Evolutionary conservation across 2,329 filamentous ascomycete species (phyloP).

Genomic region (Lecanicillium sp.): DNA sequence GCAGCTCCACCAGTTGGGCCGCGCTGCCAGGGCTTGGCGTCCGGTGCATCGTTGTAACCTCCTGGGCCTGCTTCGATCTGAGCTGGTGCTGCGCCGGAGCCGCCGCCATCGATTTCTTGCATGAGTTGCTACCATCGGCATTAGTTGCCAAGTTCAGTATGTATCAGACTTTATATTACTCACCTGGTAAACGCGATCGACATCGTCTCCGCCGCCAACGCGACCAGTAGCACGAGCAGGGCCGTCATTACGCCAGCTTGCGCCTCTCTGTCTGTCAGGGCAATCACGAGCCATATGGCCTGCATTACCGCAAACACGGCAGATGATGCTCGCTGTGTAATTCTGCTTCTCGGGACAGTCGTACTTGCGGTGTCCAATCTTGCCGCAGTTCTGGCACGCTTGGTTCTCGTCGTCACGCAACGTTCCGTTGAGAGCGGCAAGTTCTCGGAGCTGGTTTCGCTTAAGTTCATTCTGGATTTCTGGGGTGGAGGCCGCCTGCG

Average conservation of each 20-base stretch:
- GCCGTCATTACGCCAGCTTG: slow-evolving; percentile 77
- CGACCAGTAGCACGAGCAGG: slow-evolving; percentile 49
- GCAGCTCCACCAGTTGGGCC: slow-evolving; percentile 76
- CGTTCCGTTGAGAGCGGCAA: slow-evolving; percentile 96
- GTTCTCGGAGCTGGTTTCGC: slow-evolving; percentile 94
- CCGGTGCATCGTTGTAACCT: slow-evolving; percentile 42
- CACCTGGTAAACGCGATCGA: slow-evolving; percentile 93
- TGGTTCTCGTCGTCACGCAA: slow-evolving; percentile 98
- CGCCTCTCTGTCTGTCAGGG: slow-evolving; percentile 84
- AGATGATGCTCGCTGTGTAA: slow-evolving; percentile 98
- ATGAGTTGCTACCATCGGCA: slow-evolving; percentile 66
- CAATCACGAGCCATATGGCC: slow-evolving; percentile 98
- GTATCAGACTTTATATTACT: slow-evolving; percentile 21
- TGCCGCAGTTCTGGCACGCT: slow-evolving; percentile 97
- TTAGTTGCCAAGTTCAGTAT: slow-evolving; percentile 34
- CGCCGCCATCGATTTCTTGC: slow-evolving; percentile 82
- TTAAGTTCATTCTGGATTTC: slow-evolving; percentile 99
- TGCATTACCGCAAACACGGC: slow-evolving; percentile 93
- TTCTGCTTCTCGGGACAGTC: slow-evolving; percentile 97
- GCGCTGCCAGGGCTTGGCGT: slow-evolving; percentile 80
- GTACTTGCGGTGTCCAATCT: slow-evolving; percentile 98
- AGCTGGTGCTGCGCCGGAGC: slow-evolving; percentile 58
- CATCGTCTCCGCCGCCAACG: slow-evolving; percentile 71
- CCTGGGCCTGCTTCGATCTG: slow-evolving; percentile 82
- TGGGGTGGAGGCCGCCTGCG: slow-evolving; percentile 89